Percentiles rank a stretch among this genome's conserved stretches.
Conservation (phyloP, 176 grass and related monocot species). For the Oryza glaberrima region DNA sequence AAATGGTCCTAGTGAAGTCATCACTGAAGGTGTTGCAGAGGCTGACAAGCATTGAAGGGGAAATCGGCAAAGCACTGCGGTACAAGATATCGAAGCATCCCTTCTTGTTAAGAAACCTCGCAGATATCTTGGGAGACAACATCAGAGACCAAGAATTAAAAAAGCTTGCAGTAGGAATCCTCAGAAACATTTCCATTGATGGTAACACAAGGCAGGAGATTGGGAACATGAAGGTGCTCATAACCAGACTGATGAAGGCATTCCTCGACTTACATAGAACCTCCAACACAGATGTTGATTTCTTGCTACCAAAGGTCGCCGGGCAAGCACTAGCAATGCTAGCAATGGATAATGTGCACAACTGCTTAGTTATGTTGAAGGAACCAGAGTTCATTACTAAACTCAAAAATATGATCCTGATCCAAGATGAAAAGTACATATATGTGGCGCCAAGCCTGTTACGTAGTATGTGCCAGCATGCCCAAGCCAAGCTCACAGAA, state of each 20-base stretch:
- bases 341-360: not conserved
- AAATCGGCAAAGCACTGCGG: too few species aligned
- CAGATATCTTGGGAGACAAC: not conserved
- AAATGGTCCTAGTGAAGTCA: too few species aligned
- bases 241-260: not conserved
- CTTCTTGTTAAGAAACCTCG: too few species aligned
- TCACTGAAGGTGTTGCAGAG: too few species aligned
- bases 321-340: slow-evolving; percentile 29
- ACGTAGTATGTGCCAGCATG: too few species aligned
- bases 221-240: not conserved
- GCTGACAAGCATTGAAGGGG: too few species aligned
- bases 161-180: not conserved
- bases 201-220: not conserved
- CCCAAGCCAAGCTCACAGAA: too few species aligned
- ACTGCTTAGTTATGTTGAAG: slow-evolving; percentile 15
- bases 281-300: not conserved
- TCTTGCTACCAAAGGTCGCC: not conserved
- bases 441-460: too few species aligned
- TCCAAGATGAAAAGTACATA: not conserved
- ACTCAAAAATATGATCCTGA: slow-evolving; percentile 13
- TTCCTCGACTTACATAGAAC: not conserved
- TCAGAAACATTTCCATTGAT: slow-evolving; percentile 4
- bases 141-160: not conserved
- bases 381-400: not conserved
- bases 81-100: too few species aligned